Evolutionary conservation across 169 alveolate species (phyloP).

Genomic region (Cryptosporidium meleagridis): DNA sequence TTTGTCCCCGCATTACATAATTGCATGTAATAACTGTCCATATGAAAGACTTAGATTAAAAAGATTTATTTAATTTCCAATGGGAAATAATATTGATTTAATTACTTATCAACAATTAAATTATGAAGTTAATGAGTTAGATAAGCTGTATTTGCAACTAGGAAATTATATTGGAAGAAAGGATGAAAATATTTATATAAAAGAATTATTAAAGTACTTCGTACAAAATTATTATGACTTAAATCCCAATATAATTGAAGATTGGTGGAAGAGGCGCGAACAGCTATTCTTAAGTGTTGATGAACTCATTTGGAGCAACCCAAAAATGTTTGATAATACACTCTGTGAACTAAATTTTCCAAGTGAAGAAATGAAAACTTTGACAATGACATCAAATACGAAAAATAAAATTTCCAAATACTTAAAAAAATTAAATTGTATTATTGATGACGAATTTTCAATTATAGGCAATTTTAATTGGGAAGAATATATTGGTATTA

Average conservation of each 20-base stretch:
- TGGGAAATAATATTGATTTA: constrained; percentile 20
- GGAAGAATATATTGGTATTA: constrained; percentile 39
- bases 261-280: constrained; percentile 13
- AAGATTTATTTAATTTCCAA: background rate
- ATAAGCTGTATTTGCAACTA: background rate
- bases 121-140: constrained; percentile 4
- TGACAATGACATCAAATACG: constrained; percentile 31
- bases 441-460: constrained; percentile 40
- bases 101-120: background rate
- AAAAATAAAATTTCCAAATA: constrained; percentile 6
- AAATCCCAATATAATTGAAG: background rate
- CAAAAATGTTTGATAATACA: constrained; percentile 19
- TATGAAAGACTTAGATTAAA: background rate
- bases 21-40: constrained; percentile 17
- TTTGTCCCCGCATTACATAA: constrained; percentile 13
- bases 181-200: constrained; percentile 3
- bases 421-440: constrained; percentile 23
- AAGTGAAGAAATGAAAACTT: background rate
- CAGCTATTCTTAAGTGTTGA: constrained; percentile 24
- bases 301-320: constrained; percentile 21
- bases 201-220: background rate
- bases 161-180: constrained; percentile 20
- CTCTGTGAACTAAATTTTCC: background rate
- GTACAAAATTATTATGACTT: background rate
- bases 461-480: constrained; percentile 7